These are phyloP conservation scores for Violaceomyces palustris DNA, from an alignment of 1,284 basidiomycete species.

Conservation along the genomic window DNA sequence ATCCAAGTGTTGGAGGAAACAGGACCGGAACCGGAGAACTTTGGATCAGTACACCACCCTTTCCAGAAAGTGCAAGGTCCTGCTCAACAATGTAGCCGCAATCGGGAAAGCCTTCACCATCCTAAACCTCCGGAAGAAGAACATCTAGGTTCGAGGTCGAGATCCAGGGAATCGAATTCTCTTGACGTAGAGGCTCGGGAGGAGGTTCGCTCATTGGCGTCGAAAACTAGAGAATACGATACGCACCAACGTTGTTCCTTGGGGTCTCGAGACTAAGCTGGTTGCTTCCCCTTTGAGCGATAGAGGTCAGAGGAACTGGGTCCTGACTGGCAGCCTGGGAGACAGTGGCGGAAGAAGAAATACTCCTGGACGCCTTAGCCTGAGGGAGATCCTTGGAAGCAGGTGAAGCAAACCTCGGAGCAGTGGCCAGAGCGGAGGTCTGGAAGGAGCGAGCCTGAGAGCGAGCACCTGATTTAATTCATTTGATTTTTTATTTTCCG, in stretches of 20 bases:
- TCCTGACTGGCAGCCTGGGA: constrained; percentile 15
- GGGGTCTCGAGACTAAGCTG: constrained; percentile 72
- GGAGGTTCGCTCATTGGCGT: no score
- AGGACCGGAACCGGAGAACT: no score
- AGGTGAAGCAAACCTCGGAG: constrained; percentile 14
- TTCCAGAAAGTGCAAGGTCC: no score
- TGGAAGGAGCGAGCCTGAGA: constrained; percentile 25
- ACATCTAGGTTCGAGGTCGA: no score
- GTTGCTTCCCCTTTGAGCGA: constrained; percentile 44
- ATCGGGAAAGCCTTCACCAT: no score
- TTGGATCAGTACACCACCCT: background rate
- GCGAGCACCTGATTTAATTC: no score
- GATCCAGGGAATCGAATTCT: no score
- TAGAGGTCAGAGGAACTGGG: constrained; percentile 51
- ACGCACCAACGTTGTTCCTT: constrained; percentile 78
- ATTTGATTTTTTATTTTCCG: no score
- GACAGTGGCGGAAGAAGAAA: constrained; percentile 18
- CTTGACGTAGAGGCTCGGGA: no score
- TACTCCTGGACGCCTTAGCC: constrained; percentile 1
- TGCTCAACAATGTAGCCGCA: no score
- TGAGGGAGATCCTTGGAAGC: background rate
- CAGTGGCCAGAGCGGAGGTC: constrained; percentile 22
- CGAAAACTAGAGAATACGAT: background rate
- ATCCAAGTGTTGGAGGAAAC: no score
- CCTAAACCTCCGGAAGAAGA: no score